A percentile compares a stretch with the other conserved stretches of the same genome.
Conservation (phyloP, 352 stramenopile species). For the Pythium sukuiense region DNA sequence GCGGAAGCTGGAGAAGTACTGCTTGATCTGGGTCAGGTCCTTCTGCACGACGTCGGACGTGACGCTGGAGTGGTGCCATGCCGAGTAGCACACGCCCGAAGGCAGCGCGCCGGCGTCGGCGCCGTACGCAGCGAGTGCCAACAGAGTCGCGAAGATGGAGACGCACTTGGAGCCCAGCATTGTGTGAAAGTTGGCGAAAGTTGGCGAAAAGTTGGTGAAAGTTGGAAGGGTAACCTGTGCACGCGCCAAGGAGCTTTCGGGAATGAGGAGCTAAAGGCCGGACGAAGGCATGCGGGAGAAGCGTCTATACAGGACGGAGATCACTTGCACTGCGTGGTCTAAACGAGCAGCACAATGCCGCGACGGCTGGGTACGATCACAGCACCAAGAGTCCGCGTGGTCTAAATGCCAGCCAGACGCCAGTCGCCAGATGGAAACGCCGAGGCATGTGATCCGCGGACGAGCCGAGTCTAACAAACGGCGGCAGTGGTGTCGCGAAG, state of each 20-base stretch:
- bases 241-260: constrained; percentile 10
- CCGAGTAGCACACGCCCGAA: constrained; percentile 57
- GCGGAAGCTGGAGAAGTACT: constrained; percentile 35
- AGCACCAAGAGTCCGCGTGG: not conserved
- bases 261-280: constrained; percentile 14
- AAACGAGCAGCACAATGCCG: not conserved
- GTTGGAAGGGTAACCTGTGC: not conserved
- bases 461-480: not conserved
- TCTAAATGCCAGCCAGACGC: not conserved
- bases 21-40: constrained; percentile 32
- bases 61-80: constrained; percentile 53
- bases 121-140: constrained; percentile 5
- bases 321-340: not conserved
- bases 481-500: not conserved
- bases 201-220: not conserved
- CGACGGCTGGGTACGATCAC: not conserved
- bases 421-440: constrained; percentile 5
- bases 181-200: not conserved
- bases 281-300: not conserved
- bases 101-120: constrained; percentile 24
- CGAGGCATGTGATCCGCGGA: constrained; percentile 1
- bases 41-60: constrained; percentile 23
- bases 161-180: constrained; percentile 25
- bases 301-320: no score
- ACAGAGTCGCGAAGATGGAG: constrained; percentile 11